Evolutionary conservation across 345 rosid genomes (phyloP), one percentile per base, ranked within the genome.

Genomic region (Rhizophora apiculata): DNA sequence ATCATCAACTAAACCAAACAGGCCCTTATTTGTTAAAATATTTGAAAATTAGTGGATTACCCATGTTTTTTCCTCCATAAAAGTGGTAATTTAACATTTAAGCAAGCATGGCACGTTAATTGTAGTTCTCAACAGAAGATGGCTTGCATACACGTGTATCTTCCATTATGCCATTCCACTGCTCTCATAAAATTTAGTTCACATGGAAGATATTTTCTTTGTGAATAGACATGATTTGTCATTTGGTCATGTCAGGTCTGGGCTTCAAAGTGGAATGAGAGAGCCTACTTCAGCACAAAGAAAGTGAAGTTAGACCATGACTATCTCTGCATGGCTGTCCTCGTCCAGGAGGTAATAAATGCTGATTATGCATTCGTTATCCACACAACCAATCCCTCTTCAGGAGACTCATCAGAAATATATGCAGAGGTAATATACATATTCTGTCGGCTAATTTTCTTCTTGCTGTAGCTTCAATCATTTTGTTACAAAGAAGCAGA

Each of bases 211-310:
- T 60, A 19, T 53, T 74, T 74, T 39, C 59, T 64, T 6, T 60
- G 13, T 34, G 6, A 18, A 69, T 64, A 63, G 59, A 58, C 62
- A 21, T 72, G 43, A 75, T 70, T 15, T 58, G 26, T 57, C 46
- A 32, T 59, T 16, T 39, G 68, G 52, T 69, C 31, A 26, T 64
- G 22, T 56, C 82, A 95, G 99, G 99, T 95, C 62, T 95, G 99
- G 99, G 99, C 96, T 69, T 95, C 99, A 6, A 95, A 95, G 69
- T 95, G 99, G 99, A 95, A 95, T 36, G 99, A 92, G 81, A 88
- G 99, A 85, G 98, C 98, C 10, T 95, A 89, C 85, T 89, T 92
- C 82, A 95, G 99, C 87, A 86, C 96, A 8, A 92, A 80, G 79
- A 95, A 85, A 83, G 83, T 83, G 57, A 92, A 88, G 82, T 72